phyloP scores from a whole-genome alignment of 1,139 yeast genomes.

The Yamadazyma spencermartinsiae region DNA sequence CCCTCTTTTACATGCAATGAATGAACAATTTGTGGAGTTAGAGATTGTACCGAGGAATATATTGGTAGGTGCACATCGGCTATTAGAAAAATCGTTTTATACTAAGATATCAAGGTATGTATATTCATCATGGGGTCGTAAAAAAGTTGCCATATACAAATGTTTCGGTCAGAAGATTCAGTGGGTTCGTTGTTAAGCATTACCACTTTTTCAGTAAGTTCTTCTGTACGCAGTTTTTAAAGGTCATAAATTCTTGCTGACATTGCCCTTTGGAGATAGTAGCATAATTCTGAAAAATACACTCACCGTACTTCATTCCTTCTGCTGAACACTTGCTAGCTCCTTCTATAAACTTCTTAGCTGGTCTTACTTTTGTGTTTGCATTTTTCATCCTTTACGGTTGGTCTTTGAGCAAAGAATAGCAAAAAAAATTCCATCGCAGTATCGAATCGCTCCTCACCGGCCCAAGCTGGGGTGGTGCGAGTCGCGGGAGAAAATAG shows the following conservation, averaged over 20 bases:
- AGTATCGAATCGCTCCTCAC: neutral
- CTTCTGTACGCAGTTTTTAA: constrained; percentile 56
- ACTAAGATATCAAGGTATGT: no score
- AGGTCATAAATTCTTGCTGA: constrained; percentile 53
- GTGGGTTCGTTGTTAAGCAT: neutral
- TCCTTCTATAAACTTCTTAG: constrained; percentile 35
- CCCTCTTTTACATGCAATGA: neutral
- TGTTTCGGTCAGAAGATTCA: neutral
- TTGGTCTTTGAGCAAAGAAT: neutral
- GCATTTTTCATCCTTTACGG: neutral
- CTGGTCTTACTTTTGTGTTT: constrained; percentile 37
- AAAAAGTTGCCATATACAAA: no score
- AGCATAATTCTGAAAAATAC: constrained; percentile 57
- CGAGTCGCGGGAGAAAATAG: neutral
- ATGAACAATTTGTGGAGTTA: constrained; percentile 3
- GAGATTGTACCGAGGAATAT: constrained; percentile 8
- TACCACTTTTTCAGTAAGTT: constrained; percentile 16
- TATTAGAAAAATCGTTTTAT: no score
- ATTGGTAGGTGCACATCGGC: constrained; percentile 1
- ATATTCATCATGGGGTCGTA: no score
- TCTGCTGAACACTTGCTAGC: constrained; percentile 41
- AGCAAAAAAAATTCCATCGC: neutral
- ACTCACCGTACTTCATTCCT: constrained; percentile 60
- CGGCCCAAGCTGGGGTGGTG: neutral
- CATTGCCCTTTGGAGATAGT: constrained; percentile 58